Percentiles rank a stretch among this genome's conserved stretches.
These are phyloP conservation scores for Aspergillus alliaceus DNA, from an alignment of 2,329 filamentous ascomycete species.

Conservation along the genomic window DNA sequence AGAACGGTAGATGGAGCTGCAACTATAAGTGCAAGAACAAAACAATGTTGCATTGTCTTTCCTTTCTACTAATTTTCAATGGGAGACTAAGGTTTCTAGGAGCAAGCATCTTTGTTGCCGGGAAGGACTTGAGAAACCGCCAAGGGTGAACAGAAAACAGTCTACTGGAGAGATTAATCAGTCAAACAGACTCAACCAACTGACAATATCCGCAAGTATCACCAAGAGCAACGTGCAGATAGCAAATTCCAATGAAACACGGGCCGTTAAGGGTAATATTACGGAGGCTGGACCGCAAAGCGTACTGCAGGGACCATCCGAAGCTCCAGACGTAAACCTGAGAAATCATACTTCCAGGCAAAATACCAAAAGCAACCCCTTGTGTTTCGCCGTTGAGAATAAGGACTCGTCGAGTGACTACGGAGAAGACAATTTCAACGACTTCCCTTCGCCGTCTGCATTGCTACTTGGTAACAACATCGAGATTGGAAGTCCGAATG, in stretches of 20 bases:
- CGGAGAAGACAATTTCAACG: constrained; percentile 31
- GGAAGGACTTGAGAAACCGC: constrained; percentile 67
- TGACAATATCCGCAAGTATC: constrained; percentile 30
- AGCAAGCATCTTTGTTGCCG: constrained; percentile 75
- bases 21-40: constrained; percentile 69
- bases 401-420: constrained; percentile 34
- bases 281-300: background rate
- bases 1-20: constrained; percentile 73
- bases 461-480: constrained; percentile 21
- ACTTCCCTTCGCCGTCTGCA: constrained; percentile 39
- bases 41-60: constrained; percentile 31
- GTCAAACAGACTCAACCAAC: constrained; percentile 27
- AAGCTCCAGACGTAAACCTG: background rate
- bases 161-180: constrained; percentile 15
- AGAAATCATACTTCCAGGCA: background rate
- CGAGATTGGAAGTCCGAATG: background rate
- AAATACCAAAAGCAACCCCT: background rate
- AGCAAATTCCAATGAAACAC: constrained; percentile 9
- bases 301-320: background rate
- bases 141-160: constrained; percentile 40
- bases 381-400: constrained; percentile 12
- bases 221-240: constrained; percentile 16
- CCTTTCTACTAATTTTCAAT: constrained; percentile 16
- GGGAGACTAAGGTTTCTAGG: constrained; percentile 25
- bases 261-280: background rate